Evolutionary conservation across 176 grass and related monocot genomes (phyloP), one percentile per base, ranked within the genome.

Genomic region (Rhipidocladum racemiflorum): DNA sequence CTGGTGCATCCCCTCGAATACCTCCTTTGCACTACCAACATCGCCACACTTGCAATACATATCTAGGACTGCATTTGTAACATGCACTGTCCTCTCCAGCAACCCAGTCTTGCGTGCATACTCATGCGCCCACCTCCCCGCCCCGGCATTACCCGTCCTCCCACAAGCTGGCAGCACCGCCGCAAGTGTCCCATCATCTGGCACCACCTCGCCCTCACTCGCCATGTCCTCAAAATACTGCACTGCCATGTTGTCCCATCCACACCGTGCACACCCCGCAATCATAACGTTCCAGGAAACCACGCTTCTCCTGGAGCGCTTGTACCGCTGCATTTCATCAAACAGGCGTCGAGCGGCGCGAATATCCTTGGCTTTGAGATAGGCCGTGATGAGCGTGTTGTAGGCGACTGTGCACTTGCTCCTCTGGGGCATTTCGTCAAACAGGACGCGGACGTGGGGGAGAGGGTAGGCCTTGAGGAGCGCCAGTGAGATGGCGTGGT

Each of bases 41-140:
- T 90, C 85, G 9, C 91, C 91, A 2, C 91, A 86, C 68, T 93
- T 90, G 83, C 88, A 93, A 24, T 90, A 88, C 91, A 93, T 93
- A 36, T 90, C 88, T 17, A 93, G 25, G 29, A 93, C 55, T 1
- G 83, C 80, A 66, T 93, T 93, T 7, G 65, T 85, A 77, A 90
- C 88, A 70, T 88, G 56, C 17, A 88, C 63, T 1, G 76, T 57
- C 27, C 51, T 28, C 0, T 80, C 72, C 29, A 88, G 5, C n/a
- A 90, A 27, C 1, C 82, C 74, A 9, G 29, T 76, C 48, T 68
- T 85, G 5, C 13, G 77, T 0, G 88, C 88, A 17, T 88, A 85
- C 60, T 85, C 72, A 50, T 88, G 88, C 3, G 46, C 86, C 82
- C 73, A 88, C 18, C 46, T 83, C 30, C 91, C 91, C 3, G 69